Evolutionary conservation across 2,329 filamentous ascomycete species (phyloP).

Genomic region (Claviceps sp.): DNA sequence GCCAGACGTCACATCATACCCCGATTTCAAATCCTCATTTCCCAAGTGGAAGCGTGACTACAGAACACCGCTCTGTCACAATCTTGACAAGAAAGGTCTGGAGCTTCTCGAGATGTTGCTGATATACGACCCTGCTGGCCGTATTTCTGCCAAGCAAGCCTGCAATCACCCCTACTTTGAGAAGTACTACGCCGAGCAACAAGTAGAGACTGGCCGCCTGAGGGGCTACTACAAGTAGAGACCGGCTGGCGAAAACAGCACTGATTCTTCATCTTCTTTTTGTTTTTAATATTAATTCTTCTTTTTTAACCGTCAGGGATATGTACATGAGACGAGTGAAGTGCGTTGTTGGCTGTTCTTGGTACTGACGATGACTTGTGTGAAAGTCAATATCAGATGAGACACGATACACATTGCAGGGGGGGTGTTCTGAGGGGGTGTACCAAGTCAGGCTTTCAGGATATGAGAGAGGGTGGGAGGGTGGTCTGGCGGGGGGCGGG

Average conservation of each 20-base stretch:
- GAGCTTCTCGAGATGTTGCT: constrained; percentile 59
- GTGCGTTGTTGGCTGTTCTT: neutral
- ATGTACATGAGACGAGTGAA: neutral
- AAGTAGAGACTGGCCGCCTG: constrained; percentile 14
- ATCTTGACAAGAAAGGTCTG: constrained; percentile 57
- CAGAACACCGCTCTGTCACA: constrained; percentile 51
- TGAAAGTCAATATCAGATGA: neutral
- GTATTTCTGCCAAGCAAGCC: constrained; percentile 81
- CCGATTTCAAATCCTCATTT: constrained; percentile 85
- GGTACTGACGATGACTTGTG: neutral
- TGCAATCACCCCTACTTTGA: constrained; percentile 74
- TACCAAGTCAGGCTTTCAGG: constrained; percentile 9
- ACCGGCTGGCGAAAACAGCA: constrained; percentile 10
- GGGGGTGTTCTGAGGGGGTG: neutral
- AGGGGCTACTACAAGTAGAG: constrained; percentile 26
- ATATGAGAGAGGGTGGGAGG: constrained; percentile 6
- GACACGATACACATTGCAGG: neutral
- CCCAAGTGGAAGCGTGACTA: constrained; percentile 76
- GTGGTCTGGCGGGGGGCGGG: neutral
- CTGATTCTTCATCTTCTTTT: constrained; percentile 3
- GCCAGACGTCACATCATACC: constrained; percentile 89
- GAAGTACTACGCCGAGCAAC: constrained; percentile 20
- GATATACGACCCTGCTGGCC: constrained; percentile 74
- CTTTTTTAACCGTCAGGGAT: neutral
- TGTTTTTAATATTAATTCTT: neutral